A percentile compares a stretch with the other conserved stretches of the same genome.
Conservation (phyloP, 2,329 filamentous ascomycete species). For the Phialophora tarda region DNA sequence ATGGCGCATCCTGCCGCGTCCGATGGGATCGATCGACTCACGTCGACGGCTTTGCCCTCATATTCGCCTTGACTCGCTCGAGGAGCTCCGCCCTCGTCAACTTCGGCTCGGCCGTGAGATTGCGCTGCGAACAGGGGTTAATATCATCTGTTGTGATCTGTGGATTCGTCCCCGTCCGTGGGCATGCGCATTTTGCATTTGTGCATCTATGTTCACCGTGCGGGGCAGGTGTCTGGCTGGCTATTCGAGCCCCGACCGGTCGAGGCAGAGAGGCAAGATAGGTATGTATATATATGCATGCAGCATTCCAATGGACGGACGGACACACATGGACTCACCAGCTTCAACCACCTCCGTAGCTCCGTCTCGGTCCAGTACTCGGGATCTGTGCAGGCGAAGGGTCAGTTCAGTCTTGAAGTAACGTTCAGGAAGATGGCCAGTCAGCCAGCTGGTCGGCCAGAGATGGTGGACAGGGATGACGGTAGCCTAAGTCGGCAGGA, state of each 20-base stretch:
- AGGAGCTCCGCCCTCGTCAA: conserved; percentile 69
- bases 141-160: neutral
- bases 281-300: neutral
- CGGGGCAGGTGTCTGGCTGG: neutral
- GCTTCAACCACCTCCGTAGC: conserved; percentile 77
- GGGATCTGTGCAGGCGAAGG: conserved; percentile 56
- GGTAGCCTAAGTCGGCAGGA: neutral
- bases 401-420: neutral
- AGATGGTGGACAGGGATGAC: neutral
- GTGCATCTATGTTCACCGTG: neutral
- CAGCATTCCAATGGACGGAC: neutral
- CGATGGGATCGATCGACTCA: neutral
- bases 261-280: neutral
- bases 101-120: conserved; percentile 63
- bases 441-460: conserved; percentile 19
- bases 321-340: conserved; percentile 62
- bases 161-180: neutral
- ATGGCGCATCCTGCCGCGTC: neutral
- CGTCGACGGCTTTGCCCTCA: conserved; percentile 45
- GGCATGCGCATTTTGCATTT: neutral
- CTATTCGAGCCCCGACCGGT: neutral
- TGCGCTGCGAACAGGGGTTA: conserved; percentile 57
- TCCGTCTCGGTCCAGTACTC: conserved; percentile 79
- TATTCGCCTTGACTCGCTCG: conserved; percentile 71
- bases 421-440: conserved; percentile 8